phyloP scores from a whole-genome alignment of 2,329 filamentous ascomycete genomes.

The Scedosporium minutisporum region DNA sequence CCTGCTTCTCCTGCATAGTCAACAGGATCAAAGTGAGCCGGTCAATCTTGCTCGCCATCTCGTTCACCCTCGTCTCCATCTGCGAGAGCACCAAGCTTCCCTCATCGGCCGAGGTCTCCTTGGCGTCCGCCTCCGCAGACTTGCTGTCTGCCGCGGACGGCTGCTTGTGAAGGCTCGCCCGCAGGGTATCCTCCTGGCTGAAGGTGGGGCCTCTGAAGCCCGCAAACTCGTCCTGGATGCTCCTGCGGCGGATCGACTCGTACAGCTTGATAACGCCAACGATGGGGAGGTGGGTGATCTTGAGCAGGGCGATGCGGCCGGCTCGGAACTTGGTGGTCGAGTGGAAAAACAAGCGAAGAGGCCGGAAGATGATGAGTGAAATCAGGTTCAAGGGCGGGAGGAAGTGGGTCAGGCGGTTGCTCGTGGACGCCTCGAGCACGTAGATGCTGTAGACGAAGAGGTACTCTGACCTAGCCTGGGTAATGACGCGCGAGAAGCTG shows the following conservation, averaged over 20 bases:
- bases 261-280: conserved; percentile 61
- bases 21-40: conserved; percentile 43
- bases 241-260: conserved; percentile 39
- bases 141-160: conserved; percentile 6
- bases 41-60: conserved; percentile 49
- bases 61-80: conserved; percentile 42
- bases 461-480: conserved; percentile 63
- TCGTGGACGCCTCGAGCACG: conserved; percentile 57
- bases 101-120: background rate
- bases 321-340: conserved; percentile 53
- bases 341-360: conserved; percentile 58
- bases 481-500: conserved; percentile 57
- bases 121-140: background rate
- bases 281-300: conserved; percentile 56
- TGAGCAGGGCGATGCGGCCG: conserved; percentile 51
- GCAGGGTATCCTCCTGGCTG: conserved; percentile 10
- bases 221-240: conserved; percentile 32
- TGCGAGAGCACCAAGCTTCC: conserved; percentile 7
- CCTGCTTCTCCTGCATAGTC: conserved; percentile 33
- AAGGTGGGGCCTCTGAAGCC: conserved; percentile 36
- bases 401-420: conserved; percentile 59
- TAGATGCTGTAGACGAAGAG: conserved; percentile 64
- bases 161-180: conserved; percentile 12
- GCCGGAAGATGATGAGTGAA: conserved; percentile 61
- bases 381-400: conserved; percentile 67